Conservation (phyloP, 352 stramenopile species). For the Phytophthora uliginosa region DNA sequence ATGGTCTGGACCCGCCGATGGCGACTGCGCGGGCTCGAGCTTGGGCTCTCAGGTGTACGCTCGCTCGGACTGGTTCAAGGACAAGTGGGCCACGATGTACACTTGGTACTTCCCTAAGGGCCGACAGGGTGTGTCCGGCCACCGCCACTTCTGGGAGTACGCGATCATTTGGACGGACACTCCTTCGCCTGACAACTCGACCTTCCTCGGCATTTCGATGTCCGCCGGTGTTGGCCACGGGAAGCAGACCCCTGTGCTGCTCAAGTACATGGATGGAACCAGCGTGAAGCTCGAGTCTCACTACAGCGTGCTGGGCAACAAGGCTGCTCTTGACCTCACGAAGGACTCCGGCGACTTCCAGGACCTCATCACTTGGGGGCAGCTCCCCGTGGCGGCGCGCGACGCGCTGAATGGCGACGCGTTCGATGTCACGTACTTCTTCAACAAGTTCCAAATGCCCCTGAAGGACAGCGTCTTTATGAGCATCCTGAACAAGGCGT, state of each 20-base stretch:
- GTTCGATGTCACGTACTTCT: constrained; percentile 18
- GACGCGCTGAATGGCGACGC: constrained; percentile 22
- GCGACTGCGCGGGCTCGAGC: constrained; percentile 31
- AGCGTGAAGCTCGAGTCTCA: constrained; percentile 44
- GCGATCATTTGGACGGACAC: constrained; percentile 52
- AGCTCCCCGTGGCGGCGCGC: constrained; percentile 33
- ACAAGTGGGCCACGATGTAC: constrained; percentile 39
- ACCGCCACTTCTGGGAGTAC: constrained; percentile 58
- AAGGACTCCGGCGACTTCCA: constrained; percentile 33
- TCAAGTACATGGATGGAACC: constrained; percentile 30
- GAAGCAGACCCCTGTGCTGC: constrained; percentile 34
- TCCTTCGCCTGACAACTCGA: constrained; percentile 26
- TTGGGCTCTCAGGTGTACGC: constrained; percentile 40
- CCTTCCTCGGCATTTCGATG: constrained; percentile 31
- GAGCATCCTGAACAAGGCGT: constrained; percentile 12
- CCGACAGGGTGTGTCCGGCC: constrained; percentile 28
- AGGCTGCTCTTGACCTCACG: constrained; percentile 28
- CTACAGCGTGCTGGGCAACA: constrained; percentile 21
- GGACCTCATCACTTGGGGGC: constrained; percentile 41
- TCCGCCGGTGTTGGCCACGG: constrained; percentile 34
- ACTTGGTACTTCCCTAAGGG: constrained; percentile 58
- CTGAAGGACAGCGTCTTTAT: constrained; percentile 28
- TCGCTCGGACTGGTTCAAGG: constrained; percentile 31
- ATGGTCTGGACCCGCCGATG: constrained; percentile 30
- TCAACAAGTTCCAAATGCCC: constrained; percentile 21